Base-by-base conservation (phyloP, 176 grass and related monocot species). In the Elaeis guineensis region DNA sequence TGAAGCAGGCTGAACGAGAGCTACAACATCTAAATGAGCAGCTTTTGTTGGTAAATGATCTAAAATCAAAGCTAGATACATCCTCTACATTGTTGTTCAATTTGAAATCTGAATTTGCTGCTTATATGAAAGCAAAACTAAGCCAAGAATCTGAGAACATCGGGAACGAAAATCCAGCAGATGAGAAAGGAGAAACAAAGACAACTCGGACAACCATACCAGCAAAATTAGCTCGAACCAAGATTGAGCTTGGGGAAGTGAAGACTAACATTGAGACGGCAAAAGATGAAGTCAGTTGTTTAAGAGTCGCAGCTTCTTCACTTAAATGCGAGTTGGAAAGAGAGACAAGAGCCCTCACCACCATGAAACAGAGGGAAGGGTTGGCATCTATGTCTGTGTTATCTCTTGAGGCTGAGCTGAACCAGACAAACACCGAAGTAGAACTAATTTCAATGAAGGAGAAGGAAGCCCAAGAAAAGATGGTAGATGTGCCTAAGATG, bases 231-330 rank as follows among this genome's bases (percentile, higher is more conserved):
- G 74, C 50, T 16, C 57, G 30, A 19, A 66, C 26, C 3, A 79
- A 5, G 2, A 85, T 79, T 66, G 83, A 96, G 66, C 74, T 87
- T 32, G 75, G 84, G 28, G 75, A 88, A 62, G 76, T 85, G 57
- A 87, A 69, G 51, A 19, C n/a, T 4, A 63, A 79, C 63, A 84
- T 90, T 56, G 75, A 77, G 59, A 82, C 62, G 23, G 70, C 77
- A 22, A 84, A 84, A n/a, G 68, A 87, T 66, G 86, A 87, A 62
- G 74, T 74, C n/a, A 73, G 75, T 50, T 52, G 50, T 22, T 59
- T 90, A 21, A 83, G 77, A 71, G 82, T 81, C 63, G 64, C n/a
- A 20, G 83, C 80, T 1, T 63, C 79, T 69, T 77, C 80, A 24
- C 53, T 95, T 49, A 77, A 74, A 50, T 70, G 62, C 63, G 64